Evolutionary conservation across 2,329 filamentous ascomycete species (phyloP), one percentile per base, ranked within the genome.

Genomic region (Alternaria incomplexa): DNA sequence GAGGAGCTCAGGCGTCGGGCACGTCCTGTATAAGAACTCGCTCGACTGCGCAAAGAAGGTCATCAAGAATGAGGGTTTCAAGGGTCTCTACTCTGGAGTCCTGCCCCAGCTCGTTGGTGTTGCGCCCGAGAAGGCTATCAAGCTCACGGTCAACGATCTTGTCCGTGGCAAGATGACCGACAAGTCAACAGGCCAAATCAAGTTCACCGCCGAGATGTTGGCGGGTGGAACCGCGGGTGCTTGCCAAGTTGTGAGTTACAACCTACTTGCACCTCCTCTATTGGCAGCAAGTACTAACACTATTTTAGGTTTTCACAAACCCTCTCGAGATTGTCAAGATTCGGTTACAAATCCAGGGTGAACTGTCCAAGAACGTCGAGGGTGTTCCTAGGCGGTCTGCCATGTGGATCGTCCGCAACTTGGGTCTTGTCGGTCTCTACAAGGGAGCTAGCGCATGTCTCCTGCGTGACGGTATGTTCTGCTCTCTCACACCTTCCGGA

Each of bases 301-400:
- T 46, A 17, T 8, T 47, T 55, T 36, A 94, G 92, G 89, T 97
- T 73, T 98, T 98, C 83, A 97, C 93, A 71, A 99, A 98, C 81
- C 96, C 96, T 25, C 89, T 99, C 17, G 96, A 99, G 81, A 99
- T 99, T 77, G 96, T 99, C 85, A 99, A 99, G 86, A 99, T 99
- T 78, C 92, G 96, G 70, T 89, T 99, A 56, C 96, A 99, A 81
- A 92, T 99, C 23, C 96, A 99, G 84, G 96, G 96, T 63, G 96
- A 99, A 82, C 90, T 97, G 45, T 91, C 93, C 68, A 98, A 97
- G 84, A 91, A 86, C 51, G 89, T 93, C 25, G 91, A 96, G 68
- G 91, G 90, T 62, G 88, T 91, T 15, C 93, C 92, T 56, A 94
- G 91, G 81, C 91, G 96, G 70, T 97, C 94, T 11, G 96, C 96